Percentiles rank a stretch among this genome's conserved stretches.
phyloP scores from a whole-genome alignment of 2,329 filamentous ascomycete genomes.

The Helotiales sp. region DNA sequence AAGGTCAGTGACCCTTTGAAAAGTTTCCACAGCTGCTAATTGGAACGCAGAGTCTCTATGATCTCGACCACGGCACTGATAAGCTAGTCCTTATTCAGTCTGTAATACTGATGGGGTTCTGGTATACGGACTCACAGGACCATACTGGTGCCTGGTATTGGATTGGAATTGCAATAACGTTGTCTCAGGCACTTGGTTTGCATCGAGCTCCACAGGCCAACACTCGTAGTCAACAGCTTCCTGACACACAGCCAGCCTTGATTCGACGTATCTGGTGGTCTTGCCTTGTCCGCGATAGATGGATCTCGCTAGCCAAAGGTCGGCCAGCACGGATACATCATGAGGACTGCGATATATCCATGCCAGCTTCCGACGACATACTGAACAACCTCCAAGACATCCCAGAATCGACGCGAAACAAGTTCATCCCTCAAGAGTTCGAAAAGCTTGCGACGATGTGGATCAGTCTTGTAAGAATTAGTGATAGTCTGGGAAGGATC shows the following conservation, averaged over 20 bases:
- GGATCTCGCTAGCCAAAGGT: slow-evolving; percentile 41
- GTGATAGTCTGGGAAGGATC: slow-evolving; percentile 12
- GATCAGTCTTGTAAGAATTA: slow-evolving; percentile 16
- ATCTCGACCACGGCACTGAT: slow-evolving; percentile 39
- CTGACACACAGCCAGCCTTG: slow-evolving; percentile 24
- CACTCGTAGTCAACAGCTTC: slow-evolving; percentile 3
- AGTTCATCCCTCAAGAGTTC: slow-evolving; percentile 8
- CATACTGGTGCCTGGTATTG: slow-evolving; percentile 46
- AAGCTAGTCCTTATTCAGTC: slow-evolving; percentile 44
- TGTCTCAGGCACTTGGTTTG: slow-evolving; percentile 44
- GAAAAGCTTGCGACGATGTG: slow-evolving; percentile 13
- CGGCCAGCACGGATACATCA: slow-evolving; percentile 41
- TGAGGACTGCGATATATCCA: slow-evolving; percentile 38
- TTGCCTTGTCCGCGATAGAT: slow-evolving; percentile 42
- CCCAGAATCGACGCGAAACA: neutral
- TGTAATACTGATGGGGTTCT: slow-evolving; percentile 43
- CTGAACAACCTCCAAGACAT: neutral
- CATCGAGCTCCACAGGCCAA: slow-evolving; percentile 31
- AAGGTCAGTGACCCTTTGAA: slow-evolving; percentile 33
- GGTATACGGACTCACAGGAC: slow-evolving; percentile 43
- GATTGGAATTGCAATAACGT: slow-evolving; percentile 44
- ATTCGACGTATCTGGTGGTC: slow-evolving; percentile 44
- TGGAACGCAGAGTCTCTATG: slow-evolving; percentile 19
- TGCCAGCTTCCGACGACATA: slow-evolving; percentile 26
- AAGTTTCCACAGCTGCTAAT: neutral